Conservation (phyloP, 768 basidiomycete species). For the Termitomyces sp. region DNA sequence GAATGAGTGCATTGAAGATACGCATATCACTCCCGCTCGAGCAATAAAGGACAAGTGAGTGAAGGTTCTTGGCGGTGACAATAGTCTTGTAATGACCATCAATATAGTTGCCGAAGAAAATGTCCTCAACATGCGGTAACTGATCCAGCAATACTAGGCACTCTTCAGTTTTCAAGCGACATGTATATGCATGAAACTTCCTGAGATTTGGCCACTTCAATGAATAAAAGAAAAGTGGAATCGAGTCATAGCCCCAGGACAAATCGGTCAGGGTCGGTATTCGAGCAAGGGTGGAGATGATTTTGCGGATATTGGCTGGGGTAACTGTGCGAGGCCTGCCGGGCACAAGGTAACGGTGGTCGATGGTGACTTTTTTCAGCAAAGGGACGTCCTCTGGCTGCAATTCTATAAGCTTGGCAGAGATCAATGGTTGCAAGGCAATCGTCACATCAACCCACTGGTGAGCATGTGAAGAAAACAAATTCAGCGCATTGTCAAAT, state of each 20-base stretch:
- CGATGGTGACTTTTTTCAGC: not conserved
- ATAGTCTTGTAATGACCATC: no score
- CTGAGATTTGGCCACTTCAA: not conserved
- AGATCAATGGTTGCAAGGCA: not conserved
- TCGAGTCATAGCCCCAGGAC: not conserved
- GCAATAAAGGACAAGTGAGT: not conserved
- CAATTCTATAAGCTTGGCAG: not conserved
- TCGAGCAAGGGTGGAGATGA: no score
- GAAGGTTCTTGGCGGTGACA: not conserved
- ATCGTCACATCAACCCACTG: not conserved
- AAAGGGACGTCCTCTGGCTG: not conserved
- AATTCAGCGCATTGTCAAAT: not conserved
- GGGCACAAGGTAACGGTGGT: not conserved
- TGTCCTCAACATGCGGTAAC: not conserved
- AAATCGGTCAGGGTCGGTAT: not conserved
- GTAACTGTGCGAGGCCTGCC: no score
- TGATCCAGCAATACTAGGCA: not conserved
- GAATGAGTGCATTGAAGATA: no score
- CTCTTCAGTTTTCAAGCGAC: no score
- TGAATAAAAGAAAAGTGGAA: not conserved
- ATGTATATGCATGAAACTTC: not conserved
- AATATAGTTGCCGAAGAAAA: not conserved
- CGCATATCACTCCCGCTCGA: no score
- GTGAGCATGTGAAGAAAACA: not conserved
- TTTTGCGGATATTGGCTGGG: not conserved